Evolutionary conservation across 768 basidiomycete genomes (phyloP).

Genomic region (Xanthoconium purpureum): DNA sequence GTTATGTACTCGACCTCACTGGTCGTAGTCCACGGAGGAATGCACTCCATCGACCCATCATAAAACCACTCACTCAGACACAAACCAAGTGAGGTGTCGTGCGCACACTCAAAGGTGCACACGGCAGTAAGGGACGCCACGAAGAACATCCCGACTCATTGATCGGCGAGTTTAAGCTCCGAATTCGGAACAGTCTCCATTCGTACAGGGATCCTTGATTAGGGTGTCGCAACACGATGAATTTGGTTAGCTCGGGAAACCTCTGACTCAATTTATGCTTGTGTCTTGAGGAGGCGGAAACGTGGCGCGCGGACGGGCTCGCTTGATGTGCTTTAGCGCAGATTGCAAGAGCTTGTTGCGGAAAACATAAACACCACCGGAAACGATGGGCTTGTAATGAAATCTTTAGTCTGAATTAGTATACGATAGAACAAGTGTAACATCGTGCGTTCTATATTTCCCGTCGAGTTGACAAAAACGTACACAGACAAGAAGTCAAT

Average conservation of each 20-base stretch:
- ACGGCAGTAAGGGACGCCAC: constrained; percentile 4
- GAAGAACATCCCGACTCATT: background rate
- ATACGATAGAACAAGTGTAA: background rate
- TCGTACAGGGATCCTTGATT: too few species aligned
- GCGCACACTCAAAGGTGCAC: constrained; percentile 3
- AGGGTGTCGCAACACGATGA: background rate
- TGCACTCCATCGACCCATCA: too few species aligned
- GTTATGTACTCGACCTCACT: too few species aligned
- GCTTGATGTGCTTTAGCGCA: too few species aligned
- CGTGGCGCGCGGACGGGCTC: too few species aligned
- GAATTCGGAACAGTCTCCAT: background rate
- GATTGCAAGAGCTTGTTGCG: too few species aligned
- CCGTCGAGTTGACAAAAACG: background rate
- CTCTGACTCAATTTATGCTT: too few species aligned
- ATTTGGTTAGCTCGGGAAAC: background rate
- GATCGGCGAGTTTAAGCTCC: background rate
- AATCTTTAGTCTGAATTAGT: background rate
- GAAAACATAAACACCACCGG: too few species aligned
- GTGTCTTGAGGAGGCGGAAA: background rate
- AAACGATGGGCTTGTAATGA: too few species aligned
- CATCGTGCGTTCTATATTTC: background rate
- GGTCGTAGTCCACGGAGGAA: too few species aligned
- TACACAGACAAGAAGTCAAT: background rate
- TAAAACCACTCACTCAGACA: too few species aligned
- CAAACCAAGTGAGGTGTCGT: constrained; percentile 12